A percentile compares a stretch with the other conserved stretches of the same genome.
Evolutionary conservation across 169 alveolate species (phyloP).

Genomic region (Plasmodium reichenowi): DNA sequence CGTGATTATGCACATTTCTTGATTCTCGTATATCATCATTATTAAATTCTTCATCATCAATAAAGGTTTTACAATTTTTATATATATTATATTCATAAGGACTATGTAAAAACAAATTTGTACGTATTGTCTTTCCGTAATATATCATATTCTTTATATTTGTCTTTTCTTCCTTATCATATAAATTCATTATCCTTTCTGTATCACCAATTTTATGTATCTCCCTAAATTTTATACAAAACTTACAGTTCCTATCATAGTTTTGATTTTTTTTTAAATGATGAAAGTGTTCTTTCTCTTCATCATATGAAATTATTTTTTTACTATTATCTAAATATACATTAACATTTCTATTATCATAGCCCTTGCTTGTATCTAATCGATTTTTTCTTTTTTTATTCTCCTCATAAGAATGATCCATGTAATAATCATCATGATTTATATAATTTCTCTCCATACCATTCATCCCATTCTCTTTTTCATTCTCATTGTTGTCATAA

Average conservation of each 20-base stretch:
- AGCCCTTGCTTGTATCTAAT: neutral
- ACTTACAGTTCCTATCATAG: conserved; percentile 30
- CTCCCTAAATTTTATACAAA: conserved; percentile 54
- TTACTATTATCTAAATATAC: conserved; percentile 10
- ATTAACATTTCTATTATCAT: neutral
- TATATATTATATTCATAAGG: conserved; percentile 70
- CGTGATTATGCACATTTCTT: neutral
- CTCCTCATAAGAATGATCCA: neutral
- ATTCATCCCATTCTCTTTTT: conserved; percentile 16
- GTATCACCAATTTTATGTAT: conserved; percentile 49
- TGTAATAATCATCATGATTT: neutral
- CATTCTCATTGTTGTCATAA: conserved; percentile 45
- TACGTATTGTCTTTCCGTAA: conserved; percentile 73
- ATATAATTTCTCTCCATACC: neutral
- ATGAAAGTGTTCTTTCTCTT: conserved; percentile 73
- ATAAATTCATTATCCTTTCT: conserved; percentile 24
- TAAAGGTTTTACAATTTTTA: conserved; percentile 44
- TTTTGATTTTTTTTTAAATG: conserved; percentile 65
- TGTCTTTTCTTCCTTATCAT: conserved; percentile 24
- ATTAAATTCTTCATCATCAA: neutral
- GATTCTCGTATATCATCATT: neutral
- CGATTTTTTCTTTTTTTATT: neutral
- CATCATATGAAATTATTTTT: conserved; percentile 46
- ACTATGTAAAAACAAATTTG: conserved; percentile 43
- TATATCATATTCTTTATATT: conserved; percentile 64